Base-by-base conservation (phyloP, 371 early-diverging fungal species). In the Mortierella sp. region DNA sequence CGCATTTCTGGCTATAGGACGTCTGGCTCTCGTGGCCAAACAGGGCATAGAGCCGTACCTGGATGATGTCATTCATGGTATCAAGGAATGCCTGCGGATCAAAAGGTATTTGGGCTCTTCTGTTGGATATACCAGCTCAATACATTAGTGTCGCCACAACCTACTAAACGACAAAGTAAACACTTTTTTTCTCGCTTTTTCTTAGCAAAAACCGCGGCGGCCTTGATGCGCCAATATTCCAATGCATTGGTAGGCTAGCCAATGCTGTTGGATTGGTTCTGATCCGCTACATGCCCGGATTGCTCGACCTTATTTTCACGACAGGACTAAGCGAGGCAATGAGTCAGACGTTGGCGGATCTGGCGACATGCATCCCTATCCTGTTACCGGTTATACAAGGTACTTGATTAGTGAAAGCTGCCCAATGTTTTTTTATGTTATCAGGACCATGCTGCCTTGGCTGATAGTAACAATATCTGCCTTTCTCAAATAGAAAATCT, bases 271-370 rank as follows among this genome's bases (percentile, higher is more conserved):
- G 97, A 9, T 96, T 93, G 44, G 90, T 92, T 1, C 75, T 98
- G 61, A 93, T 90, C 0, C 90, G 88, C 74, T 86, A 96, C 72
- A 85, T 97, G 73, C 90, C 92, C 59, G 96, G 95, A 48, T 76
- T 98, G 1, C 80, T 98, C 67, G 97, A 97, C 64, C 84, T 94
- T 43, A 97, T 99, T 93, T 95, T 99, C 63, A 85, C 89, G 6
- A 85, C 90, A 30, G 98, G 97, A 15, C 85, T 98, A 29, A 94
- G 91, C 55, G 92, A 94, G 65, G 86, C 93, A 19, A 84, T 99
- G 62, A 90, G 93, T 18, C 85, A 90, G 30, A 92, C 98, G 0
- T 83, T 99, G 48, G 87, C 89, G 15, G 93, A 95, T 43, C 81
- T 99, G 45, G 89, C 93, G 45, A 84, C 84, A 12, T 85, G 94